Evolutionary conservation across 768 basidiomycete species (phyloP), one percentile per base, ranked within the genome.

Genomic region (Paxillus involutus): DNA sequence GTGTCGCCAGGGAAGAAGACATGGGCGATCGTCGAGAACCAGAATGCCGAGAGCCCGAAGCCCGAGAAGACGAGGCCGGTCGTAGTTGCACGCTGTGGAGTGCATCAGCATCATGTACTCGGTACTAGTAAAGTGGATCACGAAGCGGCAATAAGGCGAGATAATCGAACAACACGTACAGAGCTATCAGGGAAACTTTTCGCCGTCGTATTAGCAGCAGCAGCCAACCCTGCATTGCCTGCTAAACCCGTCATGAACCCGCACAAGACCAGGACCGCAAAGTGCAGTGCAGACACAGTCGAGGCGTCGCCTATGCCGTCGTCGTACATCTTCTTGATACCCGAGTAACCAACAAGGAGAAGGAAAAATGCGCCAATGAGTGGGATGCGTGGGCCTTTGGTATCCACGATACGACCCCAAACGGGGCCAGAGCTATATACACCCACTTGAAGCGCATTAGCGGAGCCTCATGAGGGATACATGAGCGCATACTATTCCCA

Each of bases 11-110:
- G 84, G 62, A 85, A 95, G 41, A 86, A 67, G 0, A 80, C 63
- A 52, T 87, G 85, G 0, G 91, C 84, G 36, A 95, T 71, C 1
- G 84, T 79, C 12, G 91, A 89, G 71, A 95, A 97, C 57, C 90
- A 76, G 75, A 96, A 96, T 0, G 94, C 94, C 0, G 91, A 94
- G 14, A 98, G 81, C 0, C 94, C 94, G 58, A 91, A 94, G 32
- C 91, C 94, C 0, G 91, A 91, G 17, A 94, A 71, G 33, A 94
- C 92, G 9, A 92, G 66, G 2, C 88, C 87, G 0, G 88, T 91
- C 9, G 84, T 81, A 0, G 84, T 84, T 11, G 86, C 92, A 17
- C 92, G 79, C 88, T 91, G 44, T 26, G 47, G 29, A 21, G 17
- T 5, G 50, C 21, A 46, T 53, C 36, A 46, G 33, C 10, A 16